Evolutionary conservation across 108 stramenopile genomes (phyloP).

Genomic region (Epithemia pelagica): DNA sequence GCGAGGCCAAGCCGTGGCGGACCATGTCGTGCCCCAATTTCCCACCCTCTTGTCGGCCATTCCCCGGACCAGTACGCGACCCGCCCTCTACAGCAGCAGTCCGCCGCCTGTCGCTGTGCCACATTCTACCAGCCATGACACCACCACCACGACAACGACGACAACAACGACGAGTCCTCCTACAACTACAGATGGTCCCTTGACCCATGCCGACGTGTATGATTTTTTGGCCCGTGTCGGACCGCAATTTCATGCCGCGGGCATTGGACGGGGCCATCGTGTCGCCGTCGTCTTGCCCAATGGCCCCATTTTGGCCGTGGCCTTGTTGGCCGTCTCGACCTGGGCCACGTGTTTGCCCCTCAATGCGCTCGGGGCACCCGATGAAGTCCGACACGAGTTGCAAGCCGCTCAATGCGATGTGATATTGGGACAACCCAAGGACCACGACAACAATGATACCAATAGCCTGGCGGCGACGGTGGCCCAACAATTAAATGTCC

Average conservation of each 20-base stretch:
- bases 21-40: slow-evolving; percentile 36
- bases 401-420: slow-evolving; percentile 13
- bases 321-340: slow-evolving; percentile 28
- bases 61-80: slow-evolving; percentile 18
- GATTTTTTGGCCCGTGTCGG: slow-evolving; percentile 38
- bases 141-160: not conserved
- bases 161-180: not conserved
- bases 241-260: slow-evolving; percentile 28
- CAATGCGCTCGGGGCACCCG: slow-evolving; percentile 29
- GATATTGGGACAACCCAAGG: slow-evolving; percentile 18
- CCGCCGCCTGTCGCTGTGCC: not conserved
- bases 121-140: not conserved
- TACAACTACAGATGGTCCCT: not conserved
- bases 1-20: slow-evolving; percentile 32
- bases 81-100: slow-evolving; percentile 18
- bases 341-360: slow-evolving; percentile 51
- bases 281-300: slow-evolving; percentile 49
- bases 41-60: slow-evolving; percentile 38
- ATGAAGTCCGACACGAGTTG: slow-evolving; percentile 40
- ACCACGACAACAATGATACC: not conserved
- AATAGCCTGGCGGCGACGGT: not conserved
- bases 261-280: slow-evolving; percentile 34
- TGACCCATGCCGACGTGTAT: slow-evolving; percentile 27
- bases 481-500: slow-evolving; percentile 20
- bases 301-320: slow-evolving; percentile 46